A percentile compares a stretch with the other conserved stretches of the same genome.
These are phyloP conservation scores for Coelastrella sp. DNA, from an alignment of 139 green algal species.

Conservation along the genomic window DNA sequence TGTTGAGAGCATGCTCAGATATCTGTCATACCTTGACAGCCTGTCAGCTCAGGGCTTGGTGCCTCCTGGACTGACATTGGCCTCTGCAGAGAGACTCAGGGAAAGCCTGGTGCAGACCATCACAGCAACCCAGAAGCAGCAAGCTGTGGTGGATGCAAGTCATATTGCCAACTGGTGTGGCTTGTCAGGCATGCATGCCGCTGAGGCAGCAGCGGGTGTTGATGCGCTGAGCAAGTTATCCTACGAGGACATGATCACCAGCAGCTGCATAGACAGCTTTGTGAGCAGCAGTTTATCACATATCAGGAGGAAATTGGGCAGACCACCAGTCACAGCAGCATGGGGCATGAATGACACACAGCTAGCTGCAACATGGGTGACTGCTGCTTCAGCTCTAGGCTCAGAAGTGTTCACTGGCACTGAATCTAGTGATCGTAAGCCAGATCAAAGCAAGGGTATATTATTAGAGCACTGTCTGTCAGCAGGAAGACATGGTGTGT, in stretches of 20 bases:
- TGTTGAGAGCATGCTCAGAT: not conserved
- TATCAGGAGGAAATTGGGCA: not conserved
- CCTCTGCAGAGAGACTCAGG: not conserved
- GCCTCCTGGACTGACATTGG: not conserved
- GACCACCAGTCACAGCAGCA: not conserved
- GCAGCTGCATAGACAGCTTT: not conserved
- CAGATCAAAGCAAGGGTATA: not conserved
- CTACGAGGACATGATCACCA: slow-evolving; percentile 7
- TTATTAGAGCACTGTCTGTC: not conserved
- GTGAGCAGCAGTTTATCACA: slow-evolving; percentile 2
- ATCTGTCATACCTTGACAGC: not conserved
- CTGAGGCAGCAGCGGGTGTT: not conserved
- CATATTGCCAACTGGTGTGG: not conserved
- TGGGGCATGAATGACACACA: not conserved
- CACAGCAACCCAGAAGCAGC: slow-evolving; percentile 5
- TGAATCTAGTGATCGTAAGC: too few relatives aligned
- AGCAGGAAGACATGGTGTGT: not conserved
- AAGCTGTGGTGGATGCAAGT: not conserved
- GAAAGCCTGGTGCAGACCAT: slow-evolving; percentile 1
- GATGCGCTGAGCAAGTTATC: not conserved
- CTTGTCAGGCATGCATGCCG: not conserved
- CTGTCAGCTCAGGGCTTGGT: not conserved
- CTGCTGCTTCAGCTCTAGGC: not conserved
- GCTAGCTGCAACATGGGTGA: not conserved
- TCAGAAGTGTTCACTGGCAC: too few relatives aligned